Conservation (phyloP, 257 asterid genomes). For the Plantago ovata region DNA sequence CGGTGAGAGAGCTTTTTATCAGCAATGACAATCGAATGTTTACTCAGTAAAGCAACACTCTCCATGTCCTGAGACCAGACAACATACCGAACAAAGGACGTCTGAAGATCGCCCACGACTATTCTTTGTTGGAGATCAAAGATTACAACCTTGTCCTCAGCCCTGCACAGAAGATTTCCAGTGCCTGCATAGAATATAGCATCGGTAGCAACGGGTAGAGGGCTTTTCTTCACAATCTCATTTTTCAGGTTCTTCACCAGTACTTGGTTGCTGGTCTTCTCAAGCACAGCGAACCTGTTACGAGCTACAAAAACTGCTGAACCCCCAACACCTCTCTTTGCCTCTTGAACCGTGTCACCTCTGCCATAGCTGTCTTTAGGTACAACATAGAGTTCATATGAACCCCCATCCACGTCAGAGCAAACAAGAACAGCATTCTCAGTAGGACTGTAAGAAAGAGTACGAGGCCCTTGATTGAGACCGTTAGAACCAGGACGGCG, state of each 20-base stretch:
- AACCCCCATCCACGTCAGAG: slow-evolving; percentile 88
- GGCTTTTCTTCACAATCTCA: slow-evolving; percentile 67
- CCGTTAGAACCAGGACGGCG: too few relatives aligned
- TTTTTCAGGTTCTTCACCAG: too few relatives aligned
- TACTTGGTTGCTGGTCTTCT: slow-evolving; percentile 79
- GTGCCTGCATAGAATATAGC: slow-evolving; percentile 97
- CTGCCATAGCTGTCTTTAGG: slow-evolving; percentile 84
- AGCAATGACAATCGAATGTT: slow-evolving; percentile 93
- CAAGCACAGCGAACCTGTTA: slow-evolving; percentile 93
- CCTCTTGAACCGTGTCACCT: slow-evolving; percentile 84
- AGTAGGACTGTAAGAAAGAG: too few relatives aligned
- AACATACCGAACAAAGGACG: slow-evolving; percentile 78
- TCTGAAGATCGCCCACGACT: slow-evolving; percentile 80
- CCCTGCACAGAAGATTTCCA: slow-evolving; percentile 91
- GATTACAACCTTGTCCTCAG: slow-evolving; percentile 90
- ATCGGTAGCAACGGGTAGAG: slow-evolving; percentile 75
- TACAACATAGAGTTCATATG: slow-evolving; percentile 75
- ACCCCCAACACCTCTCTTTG: slow-evolving; percentile 85
- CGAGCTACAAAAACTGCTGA: slow-evolving; percentile 94
- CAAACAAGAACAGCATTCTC: slow-evolving; percentile 98
- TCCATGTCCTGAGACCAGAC: slow-evolving; percentile 94
- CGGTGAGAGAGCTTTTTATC: slow-evolving; percentile 90
- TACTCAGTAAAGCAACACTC: slow-evolving; percentile 91
- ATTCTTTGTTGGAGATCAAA: slow-evolving; percentile 91
- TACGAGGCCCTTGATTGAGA: too few relatives aligned